Evolutionary conservation across 768 basidiomycete species (phyloP).

Genomic region (Neoboletus subvelutipes): DNA sequence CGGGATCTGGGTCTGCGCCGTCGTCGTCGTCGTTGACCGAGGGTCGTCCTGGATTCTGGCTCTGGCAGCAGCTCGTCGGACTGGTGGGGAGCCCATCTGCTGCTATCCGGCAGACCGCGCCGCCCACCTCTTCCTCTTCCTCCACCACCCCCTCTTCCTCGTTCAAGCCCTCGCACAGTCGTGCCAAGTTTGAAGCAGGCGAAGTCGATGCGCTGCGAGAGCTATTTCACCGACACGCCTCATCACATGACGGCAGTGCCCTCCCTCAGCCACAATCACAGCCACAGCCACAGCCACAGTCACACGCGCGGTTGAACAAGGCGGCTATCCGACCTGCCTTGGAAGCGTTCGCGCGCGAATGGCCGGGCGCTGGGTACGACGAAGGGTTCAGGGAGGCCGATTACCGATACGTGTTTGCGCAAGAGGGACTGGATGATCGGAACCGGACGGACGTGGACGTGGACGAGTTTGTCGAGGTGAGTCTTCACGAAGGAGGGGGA

Average conservation of each 20-base stretch:
- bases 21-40: not conserved
- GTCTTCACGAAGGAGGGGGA: no score
- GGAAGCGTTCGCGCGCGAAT: slow-evolving; percentile 39
- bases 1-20: slow-evolving; percentile 16
- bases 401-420: slow-evolving; percentile 70
- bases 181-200: slow-evolving; percentile 54
- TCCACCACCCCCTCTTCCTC: slow-evolving; percentile 6
- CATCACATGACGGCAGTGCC: not conserved
- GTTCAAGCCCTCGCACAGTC: slow-evolving; percentile 37
- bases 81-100: slow-evolving; percentile 2
- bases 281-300: no score
- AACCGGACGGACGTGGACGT: slow-evolving; percentile 58
- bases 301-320: slow-evolving; percentile 30
- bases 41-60: not conserved
- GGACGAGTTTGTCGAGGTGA: slow-evolving; percentile 83
- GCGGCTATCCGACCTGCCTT: slow-evolving; percentile 43
- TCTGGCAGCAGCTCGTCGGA: slow-evolving; percentile 25
- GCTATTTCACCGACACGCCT: slow-evolving; percentile 31
- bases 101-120: not conserved
- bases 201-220: slow-evolving; percentile 44
- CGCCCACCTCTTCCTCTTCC: no score
- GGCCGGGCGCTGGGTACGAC: slow-evolving; percentile 50
- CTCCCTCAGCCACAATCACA: no score
- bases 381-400: slow-evolving; percentile 61
- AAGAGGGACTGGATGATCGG: slow-evolving; percentile 63